phyloP scores from a whole-genome alignment of 495 filamentous ascomycete species.

The Apiosordaria backusii region DNA sequence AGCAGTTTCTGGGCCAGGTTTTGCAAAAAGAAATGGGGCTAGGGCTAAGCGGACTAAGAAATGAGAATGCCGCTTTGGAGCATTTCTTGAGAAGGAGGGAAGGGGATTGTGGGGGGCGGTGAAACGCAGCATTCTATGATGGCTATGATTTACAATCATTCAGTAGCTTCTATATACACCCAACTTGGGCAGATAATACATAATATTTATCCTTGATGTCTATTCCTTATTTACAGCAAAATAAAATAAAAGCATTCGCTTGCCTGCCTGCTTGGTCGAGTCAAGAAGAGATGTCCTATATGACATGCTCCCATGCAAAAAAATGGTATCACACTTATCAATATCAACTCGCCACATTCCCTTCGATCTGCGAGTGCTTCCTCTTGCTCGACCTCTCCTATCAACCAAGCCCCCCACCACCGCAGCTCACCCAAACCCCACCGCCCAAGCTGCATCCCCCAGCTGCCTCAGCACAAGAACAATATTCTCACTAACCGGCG shows the following conservation, averaged over 20 bases:
- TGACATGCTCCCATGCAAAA: background rate
- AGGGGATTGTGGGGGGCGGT: constrained; percentile 25
- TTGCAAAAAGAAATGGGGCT: constrained; percentile 11
- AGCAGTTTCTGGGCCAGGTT: constrained; percentile 18
- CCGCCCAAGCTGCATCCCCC: constrained; percentile 40
- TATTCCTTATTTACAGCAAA: too few relatives aligned
- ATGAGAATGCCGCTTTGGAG: constrained; percentile 20
- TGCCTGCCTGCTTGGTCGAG: background rate
- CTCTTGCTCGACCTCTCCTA: too few relatives aligned
- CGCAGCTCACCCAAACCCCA: constrained; percentile 25
- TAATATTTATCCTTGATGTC: background rate
- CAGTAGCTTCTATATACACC: background rate
- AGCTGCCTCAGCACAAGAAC: constrained; percentile 53
- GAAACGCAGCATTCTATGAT: background rate
- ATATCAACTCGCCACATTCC: background rate
- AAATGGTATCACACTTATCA: background rate
- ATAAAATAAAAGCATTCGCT: background rate
- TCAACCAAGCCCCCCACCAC: background rate
- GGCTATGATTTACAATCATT: background rate
- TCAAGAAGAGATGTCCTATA: background rate
- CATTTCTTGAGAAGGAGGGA: constrained; percentile 32
- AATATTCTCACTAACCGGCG: constrained; percentile 63
- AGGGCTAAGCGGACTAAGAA: background rate
- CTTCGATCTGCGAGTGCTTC: too few relatives aligned
- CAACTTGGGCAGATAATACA: background rate